phyloP scores from a whole-genome alignment of 2,329 filamentous ascomycete genomes.

The Alternaria brassicicola region DNA sequence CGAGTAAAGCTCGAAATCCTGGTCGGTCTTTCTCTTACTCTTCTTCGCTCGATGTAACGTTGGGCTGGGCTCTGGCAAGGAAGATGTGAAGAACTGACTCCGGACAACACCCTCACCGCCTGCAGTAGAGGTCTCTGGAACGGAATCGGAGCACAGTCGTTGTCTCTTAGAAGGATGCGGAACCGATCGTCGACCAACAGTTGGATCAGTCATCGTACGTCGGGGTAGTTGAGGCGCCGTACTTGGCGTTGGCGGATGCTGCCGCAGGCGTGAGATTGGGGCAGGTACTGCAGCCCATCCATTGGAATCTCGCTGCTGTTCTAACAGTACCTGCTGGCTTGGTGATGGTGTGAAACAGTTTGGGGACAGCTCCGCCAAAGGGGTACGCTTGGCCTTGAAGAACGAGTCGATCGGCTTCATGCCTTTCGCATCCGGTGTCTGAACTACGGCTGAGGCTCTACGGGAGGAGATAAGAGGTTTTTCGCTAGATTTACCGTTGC shows the following conservation, averaged over 20 bases:
- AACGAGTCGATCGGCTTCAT: constrained; percentile 67
- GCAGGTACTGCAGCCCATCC: constrained; percentile 63
- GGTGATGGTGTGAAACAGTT: constrained; percentile 71
- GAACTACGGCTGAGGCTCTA: constrained; percentile 21
- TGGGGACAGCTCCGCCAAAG: constrained; percentile 70
- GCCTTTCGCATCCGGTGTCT: constrained; percentile 62
- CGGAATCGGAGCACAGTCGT: constrained; percentile 53
- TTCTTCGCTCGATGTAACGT: constrained; percentile 47
- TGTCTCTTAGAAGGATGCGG: constrained; percentile 53
- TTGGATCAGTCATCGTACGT: constrained; percentile 47
- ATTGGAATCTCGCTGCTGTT: constrained; percentile 56
- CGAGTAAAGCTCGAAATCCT: constrained; percentile 55
- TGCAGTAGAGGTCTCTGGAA: constrained; percentile 35
- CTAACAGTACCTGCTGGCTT: constrained; percentile 65
- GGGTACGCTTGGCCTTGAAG: constrained; percentile 68
- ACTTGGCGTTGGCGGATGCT: constrained; percentile 32
- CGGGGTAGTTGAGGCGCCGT: constrained; percentile 53
- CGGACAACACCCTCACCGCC: constrained; percentile 41
- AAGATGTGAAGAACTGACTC: constrained; percentile 54
- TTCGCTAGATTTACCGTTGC: constrained; percentile 42
- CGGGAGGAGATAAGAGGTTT: constrained; percentile 50
- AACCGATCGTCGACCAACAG: constrained; percentile 50
- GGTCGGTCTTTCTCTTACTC: constrained; percentile 37
- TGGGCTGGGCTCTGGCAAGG: constrained; percentile 48
- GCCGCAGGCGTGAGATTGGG: constrained; percentile 48